Conservation (phyloP, 768 basidiomycete species). For the Boletus sp. region DNA sequence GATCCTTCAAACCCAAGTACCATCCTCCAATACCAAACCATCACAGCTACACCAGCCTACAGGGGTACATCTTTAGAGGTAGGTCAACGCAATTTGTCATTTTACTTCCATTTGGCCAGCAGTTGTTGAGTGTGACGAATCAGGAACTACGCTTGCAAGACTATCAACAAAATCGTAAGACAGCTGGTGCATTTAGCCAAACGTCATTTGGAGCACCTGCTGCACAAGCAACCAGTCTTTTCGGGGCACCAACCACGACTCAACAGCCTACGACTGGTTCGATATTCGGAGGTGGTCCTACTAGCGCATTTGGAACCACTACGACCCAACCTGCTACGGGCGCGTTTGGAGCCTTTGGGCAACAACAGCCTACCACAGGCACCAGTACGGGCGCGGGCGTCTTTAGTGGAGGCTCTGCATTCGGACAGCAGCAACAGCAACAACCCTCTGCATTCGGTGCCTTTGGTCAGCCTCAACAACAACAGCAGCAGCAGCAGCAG, state of each 20-base stretch:
- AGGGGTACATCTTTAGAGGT: constrained; percentile 77
- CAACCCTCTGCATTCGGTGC: constrained; percentile 45
- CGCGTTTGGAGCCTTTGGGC: constrained; percentile 35
- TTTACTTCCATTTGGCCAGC: neutral
- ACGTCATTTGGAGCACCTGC: constrained; percentile 30
- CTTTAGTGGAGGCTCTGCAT: constrained; percentile 42
- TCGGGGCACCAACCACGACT: constrained; percentile 27
- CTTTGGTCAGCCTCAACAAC: constrained; percentile 46
- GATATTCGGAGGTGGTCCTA: constrained; percentile 29
- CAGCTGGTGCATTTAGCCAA: constrained; percentile 61
- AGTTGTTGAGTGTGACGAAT: constrained; percentile 1
- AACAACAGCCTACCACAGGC: constrained; percentile 36
- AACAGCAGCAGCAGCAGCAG: neutral
- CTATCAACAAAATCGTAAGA: constrained; percentile 72
- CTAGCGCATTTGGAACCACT: constrained; percentile 23
- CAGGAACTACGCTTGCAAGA: constrained; percentile 79
- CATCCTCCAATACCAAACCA: constrained; percentile 76
- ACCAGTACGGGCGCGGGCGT: constrained; percentile 36
- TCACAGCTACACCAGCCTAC: constrained; percentile 78
- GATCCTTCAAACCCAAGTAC: constrained; percentile 47
- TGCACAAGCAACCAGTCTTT: constrained; percentile 25
- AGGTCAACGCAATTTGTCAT: constrained; percentile 15
- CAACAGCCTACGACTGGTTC: constrained; percentile 31
- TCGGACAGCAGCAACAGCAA: constrained; percentile 37
- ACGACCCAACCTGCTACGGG: constrained; percentile 28